Conservation (phyloP, 305 asterid genomes). For the Caryopteris hybrid region DNA sequence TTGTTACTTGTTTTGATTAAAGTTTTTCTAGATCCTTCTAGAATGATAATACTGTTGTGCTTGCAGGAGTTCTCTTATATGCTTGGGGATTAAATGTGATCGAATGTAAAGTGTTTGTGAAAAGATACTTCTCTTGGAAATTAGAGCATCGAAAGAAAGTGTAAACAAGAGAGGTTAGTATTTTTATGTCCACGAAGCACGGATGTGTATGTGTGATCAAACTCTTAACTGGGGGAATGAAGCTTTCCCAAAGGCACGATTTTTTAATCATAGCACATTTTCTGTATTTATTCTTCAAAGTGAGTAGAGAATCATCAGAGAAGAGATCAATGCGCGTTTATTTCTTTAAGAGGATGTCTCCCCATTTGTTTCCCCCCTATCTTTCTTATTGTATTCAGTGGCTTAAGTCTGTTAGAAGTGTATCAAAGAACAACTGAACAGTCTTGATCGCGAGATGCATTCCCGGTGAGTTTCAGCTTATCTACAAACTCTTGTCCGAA, state of each 20-base stretch:
- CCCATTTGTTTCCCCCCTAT: neutral
- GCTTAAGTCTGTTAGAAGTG: conserved; percentile 28
- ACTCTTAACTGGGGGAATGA: neutral
- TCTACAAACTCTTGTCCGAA: conserved; percentile 10
- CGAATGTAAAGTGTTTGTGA: conserved; percentile 16
- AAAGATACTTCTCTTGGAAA: conserved; percentile 11
- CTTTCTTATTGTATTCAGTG: conserved; percentile 24
- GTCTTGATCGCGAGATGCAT: conserved; percentile 13
- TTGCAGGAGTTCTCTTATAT: conserved; percentile 25
- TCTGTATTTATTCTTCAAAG: conserved; percentile 13
- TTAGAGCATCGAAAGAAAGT: conserved; percentile 7
- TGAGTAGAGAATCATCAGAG: conserved; percentile 14
- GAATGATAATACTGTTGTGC: neutral
- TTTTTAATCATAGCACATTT: conserved; percentile 5
- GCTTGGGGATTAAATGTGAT: conserved; percentile 6
- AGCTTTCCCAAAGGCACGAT: neutral
- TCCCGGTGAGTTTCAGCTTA: conserved; percentile 2
- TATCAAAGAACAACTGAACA: conserved; percentile 21
- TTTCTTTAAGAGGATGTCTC: conserved; percentile 23
- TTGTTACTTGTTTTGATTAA: neutral
- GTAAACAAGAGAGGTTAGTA: conserved; percentile 16
- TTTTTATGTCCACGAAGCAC: neutral
- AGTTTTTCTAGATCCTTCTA: conserved; percentile 1
- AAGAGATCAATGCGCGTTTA: conserved; percentile 9
- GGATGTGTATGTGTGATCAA: conserved; percentile 12